phyloP scores from a whole-genome alignment of 2,329 filamentous ascomycete genomes.

The Penicillium frequentans region DNA sequence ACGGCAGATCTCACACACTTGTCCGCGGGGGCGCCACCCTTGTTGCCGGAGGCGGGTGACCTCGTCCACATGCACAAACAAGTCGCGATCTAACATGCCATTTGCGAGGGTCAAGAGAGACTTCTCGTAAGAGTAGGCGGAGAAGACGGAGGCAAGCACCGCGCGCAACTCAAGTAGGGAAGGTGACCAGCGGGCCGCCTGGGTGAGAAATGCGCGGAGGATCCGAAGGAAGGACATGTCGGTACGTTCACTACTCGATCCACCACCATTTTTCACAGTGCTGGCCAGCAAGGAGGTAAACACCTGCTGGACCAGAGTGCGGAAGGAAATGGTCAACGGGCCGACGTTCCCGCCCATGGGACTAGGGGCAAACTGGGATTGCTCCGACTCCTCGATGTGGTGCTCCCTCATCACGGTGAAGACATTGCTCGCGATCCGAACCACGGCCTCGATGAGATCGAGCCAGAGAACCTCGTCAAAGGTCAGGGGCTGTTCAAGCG shows the following conservation, averaged over 20 bases:
- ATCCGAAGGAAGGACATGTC: slow-evolving; percentile 84
- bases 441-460: slow-evolving; percentile 62
- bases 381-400: slow-evolving; percentile 22
- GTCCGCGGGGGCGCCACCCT: slow-evolving; percentile 85
- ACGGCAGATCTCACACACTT: slow-evolving; percentile 84
- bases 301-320: slow-evolving; percentile 80
- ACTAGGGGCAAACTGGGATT: slow-evolving; percentile 9
- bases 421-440: slow-evolving; percentile 63
- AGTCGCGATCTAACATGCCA: slow-evolving; percentile 79
- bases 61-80: slow-evolving; percentile 79
- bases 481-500: slow-evolving; percentile 57
- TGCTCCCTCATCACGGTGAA: slow-evolving; percentile 55
- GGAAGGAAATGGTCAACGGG: slow-evolving; percentile 65
- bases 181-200: slow-evolving; percentile 77
- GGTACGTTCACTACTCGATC: slow-evolving; percentile 35
- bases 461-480: slow-evolving; percentile 66
- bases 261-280: slow-evolving; percentile 56
- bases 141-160: slow-evolving; percentile 86
- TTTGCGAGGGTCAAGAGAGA: slow-evolving; percentile 84
- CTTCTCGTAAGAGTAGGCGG: slow-evolving; percentile 93
- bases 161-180: slow-evolving; percentile 82
- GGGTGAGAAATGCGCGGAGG: slow-evolving; percentile 80
- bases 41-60: slow-evolving; percentile 73
- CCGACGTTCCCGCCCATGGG: slow-evolving; percentile 23
- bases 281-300: slow-evolving; percentile 83